Evolutionary conservation across 176 grass and related monocot genomes (phyloP).

Genomic region (Chloris gayana): DNA sequence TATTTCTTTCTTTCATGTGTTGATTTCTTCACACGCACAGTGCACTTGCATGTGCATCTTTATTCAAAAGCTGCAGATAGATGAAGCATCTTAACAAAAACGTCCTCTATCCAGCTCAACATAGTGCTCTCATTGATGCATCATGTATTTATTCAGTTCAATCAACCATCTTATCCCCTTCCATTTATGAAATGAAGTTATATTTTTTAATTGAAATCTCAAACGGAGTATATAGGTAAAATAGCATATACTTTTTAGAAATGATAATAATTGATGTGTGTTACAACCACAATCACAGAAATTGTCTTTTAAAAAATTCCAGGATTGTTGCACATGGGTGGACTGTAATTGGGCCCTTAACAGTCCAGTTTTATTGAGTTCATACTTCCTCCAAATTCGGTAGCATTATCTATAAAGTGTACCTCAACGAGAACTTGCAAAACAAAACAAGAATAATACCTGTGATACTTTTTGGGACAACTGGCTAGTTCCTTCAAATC

Average conservation of each 20-base stretch:
- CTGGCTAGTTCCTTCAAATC: background rate
- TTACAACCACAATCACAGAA: background rate
- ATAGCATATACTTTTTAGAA: no score
- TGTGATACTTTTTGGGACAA: background rate
- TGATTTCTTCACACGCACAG: no score
- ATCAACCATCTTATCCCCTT: background rate
- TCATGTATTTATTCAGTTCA: background rate
- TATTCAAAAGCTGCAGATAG: background rate
- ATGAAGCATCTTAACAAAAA: background rate
- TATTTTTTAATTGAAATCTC: no score
- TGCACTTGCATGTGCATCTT: background rate
- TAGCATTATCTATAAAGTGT: background rate
- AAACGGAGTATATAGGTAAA: no score
- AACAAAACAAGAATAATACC: background rate
- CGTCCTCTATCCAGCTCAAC: background rate
- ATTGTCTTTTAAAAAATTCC: background rate
- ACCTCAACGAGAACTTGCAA: background rate
- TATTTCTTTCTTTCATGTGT: no score
- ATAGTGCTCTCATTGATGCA: background rate
- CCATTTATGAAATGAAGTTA: no score
- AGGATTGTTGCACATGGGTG: background rate
- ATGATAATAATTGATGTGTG: conserved; percentile 23
- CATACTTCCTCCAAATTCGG: background rate
- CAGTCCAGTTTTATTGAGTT: background rate
- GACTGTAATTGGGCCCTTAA: background rate